Base-by-base conservation (phyloP, 1,284 basidiomycete genomes). In the Testicularia cyperi region DNA sequence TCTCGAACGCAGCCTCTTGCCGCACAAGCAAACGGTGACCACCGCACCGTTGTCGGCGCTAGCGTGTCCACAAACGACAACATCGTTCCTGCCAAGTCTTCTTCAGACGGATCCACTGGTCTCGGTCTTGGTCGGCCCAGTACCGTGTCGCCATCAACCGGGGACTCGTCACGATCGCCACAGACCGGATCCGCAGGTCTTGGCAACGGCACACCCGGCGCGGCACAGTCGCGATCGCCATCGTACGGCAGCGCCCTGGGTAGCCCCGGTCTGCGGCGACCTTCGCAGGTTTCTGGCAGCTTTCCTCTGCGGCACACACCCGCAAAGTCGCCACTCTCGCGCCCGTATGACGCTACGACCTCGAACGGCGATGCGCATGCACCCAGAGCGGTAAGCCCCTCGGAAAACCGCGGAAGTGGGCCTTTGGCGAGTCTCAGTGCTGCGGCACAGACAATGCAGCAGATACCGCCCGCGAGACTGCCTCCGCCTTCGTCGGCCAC, bases 301-400 rank as follows among this genome's bases (percentile, higher is more conserved):
- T 65, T 65, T 32, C 57, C 62, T 2, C 47, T 65, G 51, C 62
- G 62, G 20, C 62, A 65, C 25, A 52, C 52, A 18, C 56, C 62
- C 7, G 57, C 57, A 18, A 48, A 51, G 23, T 65, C 62, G 31
- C 62, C 62, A 12, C 38, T 65, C 23, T 65, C 62, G 4, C 32
- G 48, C 13, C 47, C 58, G 8, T 47, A 62, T 34, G 53, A 51
- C 28, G 29, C 51, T 15, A 19, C 25, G 9, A 24, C 33, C 27
- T 39, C 33, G 33, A 44, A 56, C 10, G 53, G 43, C 23, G 47
- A 44, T 3, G 37, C 41, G n/a, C 51, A 45, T 5, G 21, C 22
- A 28, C 31, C 58, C n/a, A 27, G 58, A 38, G 58, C 58, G 13
- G 21, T 37, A 13, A 62, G 58, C 27, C 53, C 52, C 4, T 55